Conservation (phyloP, 2,329 filamentous ascomycete species). For the Ophiosphaerella narmari region DNA sequence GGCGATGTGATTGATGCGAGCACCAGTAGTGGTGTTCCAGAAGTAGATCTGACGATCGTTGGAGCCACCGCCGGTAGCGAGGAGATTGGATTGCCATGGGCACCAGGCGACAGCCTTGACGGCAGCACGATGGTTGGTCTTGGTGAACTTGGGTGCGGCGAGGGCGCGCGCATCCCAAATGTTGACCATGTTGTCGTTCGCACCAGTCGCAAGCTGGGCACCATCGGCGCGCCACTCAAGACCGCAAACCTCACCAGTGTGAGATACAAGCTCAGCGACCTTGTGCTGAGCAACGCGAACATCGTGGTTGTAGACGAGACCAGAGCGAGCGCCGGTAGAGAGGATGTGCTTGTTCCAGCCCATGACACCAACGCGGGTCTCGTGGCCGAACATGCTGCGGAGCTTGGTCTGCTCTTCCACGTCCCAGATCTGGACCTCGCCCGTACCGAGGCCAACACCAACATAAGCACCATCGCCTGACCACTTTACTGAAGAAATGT, state of each 20-base stretch:
- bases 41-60: constrained; percentile 99
- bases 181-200: constrained; percentile 97
- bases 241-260: constrained; percentile 97
- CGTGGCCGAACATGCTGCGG: constrained; percentile 97
- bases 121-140: constrained; percentile 98
- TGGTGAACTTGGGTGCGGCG: constrained; percentile 95
- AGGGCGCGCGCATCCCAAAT: constrained; percentile 98
- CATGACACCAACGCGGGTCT: constrained; percentile 96
- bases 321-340: constrained; percentile 91
- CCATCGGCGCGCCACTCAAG: constrained; percentile 97
- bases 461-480: constrained; percentile 96
- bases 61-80: constrained; percentile 93
- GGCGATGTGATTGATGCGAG: constrained; percentile 98
- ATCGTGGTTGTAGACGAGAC: constrained; percentile 97
- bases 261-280: constrained; percentile 92
- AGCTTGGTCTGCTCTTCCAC: constrained; percentile 94
- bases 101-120: constrained; percentile 99
- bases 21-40: constrained; percentile 98
- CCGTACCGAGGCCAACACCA: constrained; percentile 89
- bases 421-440: constrained; percentile 99
- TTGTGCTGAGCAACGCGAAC: constrained; percentile 98
- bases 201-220: constrained; percentile 93
- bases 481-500: constrained; percentile 98
- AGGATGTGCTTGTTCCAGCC: constrained; percentile 98
- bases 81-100: constrained; percentile 96